Evolutionary conservation across 306 rosid genomes (phyloP).

Genomic region (Cucumis melo): DNA sequence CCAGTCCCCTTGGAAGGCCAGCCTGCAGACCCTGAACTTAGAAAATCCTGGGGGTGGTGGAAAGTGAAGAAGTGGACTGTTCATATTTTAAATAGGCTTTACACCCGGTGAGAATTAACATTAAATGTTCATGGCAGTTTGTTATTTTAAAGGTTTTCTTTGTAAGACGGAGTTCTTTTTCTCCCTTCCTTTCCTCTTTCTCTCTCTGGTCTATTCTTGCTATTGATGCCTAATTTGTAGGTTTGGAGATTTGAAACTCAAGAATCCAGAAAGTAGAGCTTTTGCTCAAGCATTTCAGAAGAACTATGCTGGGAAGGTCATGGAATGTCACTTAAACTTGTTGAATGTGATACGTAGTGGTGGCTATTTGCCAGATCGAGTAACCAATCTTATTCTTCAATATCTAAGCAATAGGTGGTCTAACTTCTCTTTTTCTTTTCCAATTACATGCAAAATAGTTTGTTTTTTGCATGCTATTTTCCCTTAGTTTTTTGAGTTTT

Average conservation of each 20-base stretch:
- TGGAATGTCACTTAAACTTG: slow-evolving; percentile 81
- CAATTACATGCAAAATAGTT: too few relatives aligned
- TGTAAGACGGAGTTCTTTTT: neutral
- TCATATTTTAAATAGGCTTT: slow-evolving; percentile 81
- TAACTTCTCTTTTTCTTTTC: neutral
- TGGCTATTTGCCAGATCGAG: slow-evolving; percentile 93
- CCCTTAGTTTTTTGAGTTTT: neutral
- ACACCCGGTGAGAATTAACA: slow-evolving; percentile 50
- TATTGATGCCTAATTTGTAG: slow-evolving; percentile 17
- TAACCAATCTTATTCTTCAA: slow-evolving; percentile 78
- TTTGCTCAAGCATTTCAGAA: slow-evolving; percentile 95
- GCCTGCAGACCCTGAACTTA: slow-evolving; percentile 68
- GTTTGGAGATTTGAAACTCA: slow-evolving; percentile 92
- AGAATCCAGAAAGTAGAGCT: slow-evolving; percentile 80
- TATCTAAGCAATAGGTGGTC: slow-evolving; percentile 82
- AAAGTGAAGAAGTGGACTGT: slow-evolving; percentile 99
- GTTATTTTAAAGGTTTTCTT: neutral
- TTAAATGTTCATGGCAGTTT: neutral
- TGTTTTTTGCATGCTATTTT: neutral
- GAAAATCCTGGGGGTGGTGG: slow-evolving; percentile 99
- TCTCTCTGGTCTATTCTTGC: neutral
- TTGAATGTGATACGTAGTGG: slow-evolving; percentile 69
- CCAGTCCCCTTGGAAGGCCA: slow-evolving; percentile 91
- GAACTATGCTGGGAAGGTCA: slow-evolving; percentile 76
- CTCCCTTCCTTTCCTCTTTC: neutral